phyloP scores from a whole-genome alignment of 2,329 filamentous ascomycete species.

The Microcyclosporella mali region DNA sequence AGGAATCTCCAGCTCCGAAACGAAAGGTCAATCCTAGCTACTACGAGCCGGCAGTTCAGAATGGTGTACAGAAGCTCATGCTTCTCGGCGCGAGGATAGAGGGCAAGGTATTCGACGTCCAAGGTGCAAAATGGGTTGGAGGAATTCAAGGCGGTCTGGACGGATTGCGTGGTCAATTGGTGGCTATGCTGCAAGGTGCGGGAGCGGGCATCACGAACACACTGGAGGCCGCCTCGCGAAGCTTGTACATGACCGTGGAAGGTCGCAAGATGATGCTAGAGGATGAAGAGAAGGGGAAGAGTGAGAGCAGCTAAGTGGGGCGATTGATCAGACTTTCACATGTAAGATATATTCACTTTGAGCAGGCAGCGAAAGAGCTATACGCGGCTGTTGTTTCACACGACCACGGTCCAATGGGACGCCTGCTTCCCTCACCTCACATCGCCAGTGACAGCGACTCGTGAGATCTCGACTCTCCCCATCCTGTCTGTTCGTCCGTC shows the following conservation, averaged over 20 bases:
- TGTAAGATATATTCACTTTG: neutral
- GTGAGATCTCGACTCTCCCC: neutral
- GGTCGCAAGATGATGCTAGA: slow-evolving; percentile 74
- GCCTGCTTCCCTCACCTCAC: neutral
- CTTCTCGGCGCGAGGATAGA: slow-evolving; percentile 83
- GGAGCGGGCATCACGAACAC: slow-evolving; percentile 69
- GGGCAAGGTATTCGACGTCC: slow-evolving; percentile 72
- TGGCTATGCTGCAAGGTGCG: slow-evolving; percentile 71
- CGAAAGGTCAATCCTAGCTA: slow-evolving; percentile 72
- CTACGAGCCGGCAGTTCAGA: slow-evolving; percentile 72
- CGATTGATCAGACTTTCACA: neutral
- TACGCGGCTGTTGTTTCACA: neutral
- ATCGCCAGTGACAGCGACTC: neutral
- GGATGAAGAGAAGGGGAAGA: slow-evolving; percentile 50
- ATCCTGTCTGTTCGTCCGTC: neutral
- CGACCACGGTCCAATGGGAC: neutral
- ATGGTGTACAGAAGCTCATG: slow-evolving; percentile 77
- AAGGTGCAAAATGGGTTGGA: slow-evolving; percentile 64
- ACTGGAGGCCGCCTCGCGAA: slow-evolving; percentile 75
- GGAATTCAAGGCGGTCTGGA: slow-evolving; percentile 76
- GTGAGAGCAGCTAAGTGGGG: neutral
- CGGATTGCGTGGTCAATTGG: slow-evolving; percentile 72
- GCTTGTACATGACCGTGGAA: slow-evolving; percentile 82
- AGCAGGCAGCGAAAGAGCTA: neutral
- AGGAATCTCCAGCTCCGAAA: slow-evolving; percentile 70